Base-by-base conservation (phyloP, 2,329 filamentous ascomycete species). In the Fusarium palustre region DNA sequence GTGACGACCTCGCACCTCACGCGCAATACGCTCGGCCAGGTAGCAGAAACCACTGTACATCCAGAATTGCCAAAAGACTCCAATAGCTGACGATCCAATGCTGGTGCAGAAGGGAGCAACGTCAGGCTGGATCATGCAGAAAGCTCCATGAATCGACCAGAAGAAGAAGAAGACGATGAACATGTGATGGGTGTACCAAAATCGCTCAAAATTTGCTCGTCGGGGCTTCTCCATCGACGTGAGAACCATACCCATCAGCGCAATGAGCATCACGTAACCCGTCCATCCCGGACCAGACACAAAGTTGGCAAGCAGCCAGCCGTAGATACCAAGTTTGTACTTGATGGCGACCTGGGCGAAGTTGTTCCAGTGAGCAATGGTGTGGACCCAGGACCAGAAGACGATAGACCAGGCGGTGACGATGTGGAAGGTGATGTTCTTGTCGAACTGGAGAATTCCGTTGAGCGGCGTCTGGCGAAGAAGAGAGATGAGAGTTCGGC, bases 41-140 rank as follows among this genome's bases (percentile, higher is more conserved):
- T 96, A 97, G 62, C 90, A 84, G 76, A 92, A 92, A 65, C 92
- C 93, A 52, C 92, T 91, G 76, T 92, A 93, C 86, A 93, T 90
- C 92, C 92, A 96, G 82, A 92, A 96, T 81, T 94, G 90, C 91
- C 92, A 96, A 79, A 97, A 96, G 55, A 94, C 91, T 74, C 92
- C 92, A 65, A 90, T 84, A 31, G 88, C 88, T 28, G 86, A 84
- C 12, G 86, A 83, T 66, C 88, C 88, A 64, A 92, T 83, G 60
- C 90, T 89, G 58, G 87, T 85, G 80, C 92, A 94, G 78, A 92
- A 94, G 2, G 92, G 92, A 8, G 91, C 90, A 67, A 91, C 88
- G 77, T 96, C 92, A 54, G 92, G 90, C 79, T 93, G 92, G 75
- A 95, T 95, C 92, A 96, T 95, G 81, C 93, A 95, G 82, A 94